These are phyloP conservation scores for Citrus reticulata DNA, from an alignment of 345 rosid genomes.

Conservation along the genomic window DNA sequence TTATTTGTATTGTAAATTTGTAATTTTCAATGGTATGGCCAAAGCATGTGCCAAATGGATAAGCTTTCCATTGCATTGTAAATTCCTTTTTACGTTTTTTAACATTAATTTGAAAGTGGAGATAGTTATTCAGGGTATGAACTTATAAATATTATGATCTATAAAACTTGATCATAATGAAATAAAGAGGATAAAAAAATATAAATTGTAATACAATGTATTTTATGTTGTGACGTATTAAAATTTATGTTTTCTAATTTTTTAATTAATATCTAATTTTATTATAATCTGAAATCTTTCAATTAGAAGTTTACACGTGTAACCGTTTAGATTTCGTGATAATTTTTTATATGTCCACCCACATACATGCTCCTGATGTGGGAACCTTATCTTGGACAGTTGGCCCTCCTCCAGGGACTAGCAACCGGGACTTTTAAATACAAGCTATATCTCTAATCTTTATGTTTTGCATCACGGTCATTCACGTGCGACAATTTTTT, in stretches of 20 bases:
- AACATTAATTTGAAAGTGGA: background rate
- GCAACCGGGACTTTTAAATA: background rate
- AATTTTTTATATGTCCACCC: background rate
- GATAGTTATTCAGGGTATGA: no score
- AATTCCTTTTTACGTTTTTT: background rate
- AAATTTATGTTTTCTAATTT: no score
- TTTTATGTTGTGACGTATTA: background rate
- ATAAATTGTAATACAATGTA: background rate
- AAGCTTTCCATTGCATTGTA: background rate
- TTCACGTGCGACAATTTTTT: background rate
- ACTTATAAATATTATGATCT: no score
- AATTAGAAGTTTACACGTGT: background rate
- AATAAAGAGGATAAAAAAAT: no score
- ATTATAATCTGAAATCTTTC: no score
- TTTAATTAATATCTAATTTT: no score
- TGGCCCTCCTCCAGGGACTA: background rate
- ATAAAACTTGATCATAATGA: no score
- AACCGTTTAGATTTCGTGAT: background rate
- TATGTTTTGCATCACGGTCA: background rate
- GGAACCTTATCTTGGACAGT: constrained; percentile 3
- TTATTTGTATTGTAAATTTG: no score
- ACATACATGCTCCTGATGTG: background rate
- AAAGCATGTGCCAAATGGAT: background rate
- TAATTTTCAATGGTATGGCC: background rate
- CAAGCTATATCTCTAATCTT: background rate